Conservation (phyloP, 208 protist genomes). For the Tetramitus jugosus region DNA sequence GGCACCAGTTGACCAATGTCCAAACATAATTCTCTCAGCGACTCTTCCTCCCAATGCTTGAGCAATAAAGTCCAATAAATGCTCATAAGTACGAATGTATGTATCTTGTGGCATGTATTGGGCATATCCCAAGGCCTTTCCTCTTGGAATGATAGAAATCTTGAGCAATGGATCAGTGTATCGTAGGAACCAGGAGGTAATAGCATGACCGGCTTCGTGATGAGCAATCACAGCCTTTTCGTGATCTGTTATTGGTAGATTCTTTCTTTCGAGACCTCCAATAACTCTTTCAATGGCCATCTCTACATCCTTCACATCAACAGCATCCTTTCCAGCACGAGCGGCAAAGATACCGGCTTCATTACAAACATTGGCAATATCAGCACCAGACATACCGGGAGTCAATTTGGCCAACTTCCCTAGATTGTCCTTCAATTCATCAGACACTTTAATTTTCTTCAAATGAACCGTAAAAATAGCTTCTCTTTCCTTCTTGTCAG, state of each 20-base stretch:
- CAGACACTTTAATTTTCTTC: conserved; percentile 18
- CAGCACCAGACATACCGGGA: conserved; percentile 86
- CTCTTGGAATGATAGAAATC: conserved; percentile 91
- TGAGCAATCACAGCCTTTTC: conserved; percentile 88
- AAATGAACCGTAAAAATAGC: conserved; percentile 22
- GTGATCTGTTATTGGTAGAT: conserved; percentile 60
- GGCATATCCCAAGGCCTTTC: conserved; percentile 86
- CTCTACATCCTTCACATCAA: conserved; percentile 76
- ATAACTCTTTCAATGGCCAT: conserved; percentile 87
- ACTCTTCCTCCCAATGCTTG: conserved; percentile 82
- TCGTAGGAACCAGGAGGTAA: conserved; percentile 91
- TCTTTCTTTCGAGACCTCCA: conserved; percentile 84
- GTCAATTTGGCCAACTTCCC: conserved; percentile 56
- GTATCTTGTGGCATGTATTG: conserved; percentile 92
- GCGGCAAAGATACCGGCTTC: conserved; percentile 67
- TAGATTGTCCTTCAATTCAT: conserved; percentile 52
- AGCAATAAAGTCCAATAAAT: conserved; percentile 83
- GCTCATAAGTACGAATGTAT: conserved; percentile 70
- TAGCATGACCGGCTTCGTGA: conserved; percentile 96
- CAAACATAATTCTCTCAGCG: conserved; percentile 82
- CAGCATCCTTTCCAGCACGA: conserved; percentile 60
- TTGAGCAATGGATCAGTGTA: conserved; percentile 92
- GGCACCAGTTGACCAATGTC: conserved; percentile 79
- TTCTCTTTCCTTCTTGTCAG: not conserved
- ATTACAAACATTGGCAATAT: conserved; percentile 95